A percentile compares a stretch with the other conserved stretches of the same genome.
Conservation (phyloP, 495 filamentous ascomycete genomes). For the Tuber melanosporum region DNA sequence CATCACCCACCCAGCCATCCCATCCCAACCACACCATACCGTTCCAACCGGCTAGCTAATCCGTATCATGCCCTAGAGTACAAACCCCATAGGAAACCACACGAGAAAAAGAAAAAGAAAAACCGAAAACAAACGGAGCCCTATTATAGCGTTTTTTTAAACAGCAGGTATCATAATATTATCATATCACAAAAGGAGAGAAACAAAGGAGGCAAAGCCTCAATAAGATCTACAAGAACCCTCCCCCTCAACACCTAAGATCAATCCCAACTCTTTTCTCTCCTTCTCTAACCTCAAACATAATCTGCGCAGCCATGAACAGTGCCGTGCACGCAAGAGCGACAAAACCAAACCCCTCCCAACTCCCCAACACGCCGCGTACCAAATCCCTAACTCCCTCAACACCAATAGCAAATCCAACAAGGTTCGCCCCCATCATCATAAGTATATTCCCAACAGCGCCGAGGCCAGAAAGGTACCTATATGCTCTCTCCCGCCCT, state of each 20-base stretch:
- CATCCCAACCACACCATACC: neutral
- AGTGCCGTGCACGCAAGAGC: conserved; percentile 59
- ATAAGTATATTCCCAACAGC: conserved; percentile 80
- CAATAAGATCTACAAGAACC: neutral
- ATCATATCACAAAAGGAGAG: neutral
- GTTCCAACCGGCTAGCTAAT: neutral
- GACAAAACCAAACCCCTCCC: conserved; percentile 63
- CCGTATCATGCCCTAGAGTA: neutral
- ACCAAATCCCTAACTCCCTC: conserved; percentile 77
- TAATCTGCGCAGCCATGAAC: conserved; percentile 84
- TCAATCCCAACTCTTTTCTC: conserved; percentile 76
- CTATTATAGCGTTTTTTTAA: neutral
- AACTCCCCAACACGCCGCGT: conserved; percentile 48
- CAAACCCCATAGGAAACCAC: neutral
- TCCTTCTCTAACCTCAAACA: conserved; percentile 88
- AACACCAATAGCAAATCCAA: conserved; percentile 86
- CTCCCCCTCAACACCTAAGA: conserved; percentile 62
- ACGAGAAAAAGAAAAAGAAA: neutral
- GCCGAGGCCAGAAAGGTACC: conserved; percentile 76
- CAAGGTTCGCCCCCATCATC: conserved; percentile 93
- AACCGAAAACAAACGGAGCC: neutral
- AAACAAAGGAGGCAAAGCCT: neutral
- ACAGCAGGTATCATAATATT: neutral
- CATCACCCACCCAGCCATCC: neutral
- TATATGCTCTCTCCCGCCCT: conserved; percentile 59